phyloP scores from a whole-genome alignment of 2,329 filamentous ascomycete genomes.

The Fusarium sublunatum region DNA sequence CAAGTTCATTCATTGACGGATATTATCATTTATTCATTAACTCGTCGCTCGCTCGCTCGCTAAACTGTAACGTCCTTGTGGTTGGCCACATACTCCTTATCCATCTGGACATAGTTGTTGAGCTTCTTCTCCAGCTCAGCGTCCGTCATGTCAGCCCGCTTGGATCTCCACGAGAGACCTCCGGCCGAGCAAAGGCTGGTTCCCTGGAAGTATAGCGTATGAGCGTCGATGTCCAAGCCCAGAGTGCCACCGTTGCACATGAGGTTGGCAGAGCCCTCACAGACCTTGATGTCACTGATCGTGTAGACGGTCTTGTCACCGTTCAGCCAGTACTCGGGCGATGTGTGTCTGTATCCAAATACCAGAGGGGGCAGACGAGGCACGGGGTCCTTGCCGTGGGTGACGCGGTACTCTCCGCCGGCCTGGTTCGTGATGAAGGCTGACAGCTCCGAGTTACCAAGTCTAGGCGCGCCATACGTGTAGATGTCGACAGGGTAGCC shows the following conservation, averaged over 20 bases:
- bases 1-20: neutral
- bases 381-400: conserved; percentile 74
- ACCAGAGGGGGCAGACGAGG: conserved; percentile 72
- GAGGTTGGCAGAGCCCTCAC: conserved; percentile 60
- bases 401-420: conserved; percentile 70
- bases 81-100: conserved; percentile 48
- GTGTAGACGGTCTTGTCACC: conserved; percentile 51
- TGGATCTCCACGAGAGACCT: conserved; percentile 44
- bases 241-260: conserved; percentile 63
- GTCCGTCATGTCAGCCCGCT: conserved; percentile 43
- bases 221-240: conserved; percentile 58
- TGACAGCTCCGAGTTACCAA: conserved; percentile 68
- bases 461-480: conserved; percentile 74
- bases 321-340: conserved; percentile 75
- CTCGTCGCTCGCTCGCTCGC: conserved; percentile 1
- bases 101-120: conserved; percentile 51
- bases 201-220: conserved; percentile 61
- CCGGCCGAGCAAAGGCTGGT: conserved; percentile 54
- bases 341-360: conserved; percentile 73
- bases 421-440: conserved; percentile 64
- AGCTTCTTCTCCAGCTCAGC: conserved; percentile 54
- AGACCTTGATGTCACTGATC: conserved; percentile 57
- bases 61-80: conserved; percentile 24
- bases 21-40: conserved; percentile 8
- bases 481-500: conserved; percentile 66